phyloP scores from a whole-genome alignment of 2,329 filamentous ascomycete genomes.

The Pyrenochaeta sp. region DNA sequence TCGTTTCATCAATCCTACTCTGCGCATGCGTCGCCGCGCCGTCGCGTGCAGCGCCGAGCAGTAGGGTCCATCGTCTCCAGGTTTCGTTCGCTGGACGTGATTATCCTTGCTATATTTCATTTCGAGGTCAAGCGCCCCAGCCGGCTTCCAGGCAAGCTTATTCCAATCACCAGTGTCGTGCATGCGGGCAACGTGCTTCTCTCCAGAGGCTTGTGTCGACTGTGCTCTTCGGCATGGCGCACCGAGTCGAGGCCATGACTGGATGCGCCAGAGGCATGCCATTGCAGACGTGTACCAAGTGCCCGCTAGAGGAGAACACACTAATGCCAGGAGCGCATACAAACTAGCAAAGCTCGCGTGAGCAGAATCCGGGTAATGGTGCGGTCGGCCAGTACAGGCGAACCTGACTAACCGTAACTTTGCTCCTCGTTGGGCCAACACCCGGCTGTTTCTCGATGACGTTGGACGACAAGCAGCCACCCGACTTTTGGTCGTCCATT shows the following conservation, averaged over 20 bases:
- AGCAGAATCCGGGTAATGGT: slow-evolving; percentile 8
- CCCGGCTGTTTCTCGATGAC: not conserved
- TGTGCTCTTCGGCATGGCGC: slow-evolving; percentile 12
- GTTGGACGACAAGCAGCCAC: not conserved
- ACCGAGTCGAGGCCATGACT: slow-evolving; percentile 19
- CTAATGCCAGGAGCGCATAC: not conserved
- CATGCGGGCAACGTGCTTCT: slow-evolving; percentile 36
- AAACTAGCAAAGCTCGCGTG: slow-evolving; percentile 3
- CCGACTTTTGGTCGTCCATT: not conserved
- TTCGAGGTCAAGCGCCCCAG: slow-evolving; percentile 41
- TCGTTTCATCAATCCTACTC: slow-evolving; percentile 25
- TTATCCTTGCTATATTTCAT: slow-evolving; percentile 25
- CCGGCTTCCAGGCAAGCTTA: slow-evolving; percentile 37
- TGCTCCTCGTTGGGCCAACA: not conserved
- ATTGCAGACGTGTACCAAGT: not conserved
- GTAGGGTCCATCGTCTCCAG: slow-evolving; percentile 20
- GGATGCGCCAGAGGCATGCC: not conserved
- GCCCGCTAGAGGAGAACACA: not conserved
- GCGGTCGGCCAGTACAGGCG: not conserved
- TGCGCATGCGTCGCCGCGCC: slow-evolving; percentile 25
- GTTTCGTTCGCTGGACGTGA: slow-evolving; percentile 26
- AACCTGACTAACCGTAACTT: slow-evolving; percentile 5
- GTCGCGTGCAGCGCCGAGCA: slow-evolving; percentile 30
- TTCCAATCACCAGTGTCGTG: slow-evolving; percentile 19
- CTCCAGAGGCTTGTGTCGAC: slow-evolving; percentile 27